Evolutionary conservation across 805 yeast genomes (phyloP).

Genomic region (Kazachstania psychrophila): DNA sequence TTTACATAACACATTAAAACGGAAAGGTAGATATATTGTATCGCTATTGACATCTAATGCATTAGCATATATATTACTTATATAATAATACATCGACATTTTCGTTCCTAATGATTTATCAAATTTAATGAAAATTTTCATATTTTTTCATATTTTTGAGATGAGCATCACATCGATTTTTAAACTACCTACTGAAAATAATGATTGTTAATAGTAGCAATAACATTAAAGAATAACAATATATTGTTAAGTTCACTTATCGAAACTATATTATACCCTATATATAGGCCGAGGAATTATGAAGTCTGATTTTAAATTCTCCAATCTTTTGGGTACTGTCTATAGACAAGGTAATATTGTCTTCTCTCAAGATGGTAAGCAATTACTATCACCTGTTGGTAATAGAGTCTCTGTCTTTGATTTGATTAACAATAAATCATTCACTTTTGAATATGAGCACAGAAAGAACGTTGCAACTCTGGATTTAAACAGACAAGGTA

Average conservation of each 20-base stretch:
- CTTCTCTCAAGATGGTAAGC: conserved; percentile 79
- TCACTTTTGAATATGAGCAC: conserved; percentile 88
- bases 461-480: conserved; percentile 70
- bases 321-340: conserved; percentile 88
- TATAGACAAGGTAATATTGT: conserved; percentile 86
- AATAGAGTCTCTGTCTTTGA: conserved; percentile 87
- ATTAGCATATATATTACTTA: no score
- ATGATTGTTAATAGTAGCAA: no score
- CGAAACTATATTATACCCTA: no score
- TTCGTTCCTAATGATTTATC: no score
- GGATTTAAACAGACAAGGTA: conserved; percentile 76
- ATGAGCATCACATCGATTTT: conserved; percentile 1
- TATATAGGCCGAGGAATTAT: conserved; percentile 35
- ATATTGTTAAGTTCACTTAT: no score
- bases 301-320: conserved; percentile 84
- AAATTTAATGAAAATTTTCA: conserved; percentile 2
- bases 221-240: no score
- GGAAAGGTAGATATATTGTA: no score
- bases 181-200: no score
- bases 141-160: not conserved
- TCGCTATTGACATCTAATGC: no score
- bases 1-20: no score
- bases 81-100: no score
- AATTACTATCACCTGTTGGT: conserved; percentile 85
- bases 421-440: conserved; percentile 71